Base-by-base conservation (phyloP, 176 grass and related monocot genomes). In the Eremochloa ophiuroides region DNA sequence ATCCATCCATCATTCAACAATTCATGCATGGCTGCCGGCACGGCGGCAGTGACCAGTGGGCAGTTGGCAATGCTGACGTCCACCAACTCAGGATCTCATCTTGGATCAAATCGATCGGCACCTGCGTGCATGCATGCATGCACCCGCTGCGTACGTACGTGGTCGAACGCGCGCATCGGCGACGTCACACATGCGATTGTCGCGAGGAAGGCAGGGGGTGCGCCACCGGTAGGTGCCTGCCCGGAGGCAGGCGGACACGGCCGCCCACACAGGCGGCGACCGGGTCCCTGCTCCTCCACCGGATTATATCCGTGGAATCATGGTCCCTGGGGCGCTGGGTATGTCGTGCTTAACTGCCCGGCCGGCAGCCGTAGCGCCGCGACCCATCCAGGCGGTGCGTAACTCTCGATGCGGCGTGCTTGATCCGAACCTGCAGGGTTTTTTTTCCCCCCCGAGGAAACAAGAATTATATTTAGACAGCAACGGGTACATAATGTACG, bases 221-320 rank as follows among this genome's bases (percentile, higher is more conserved):
- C 18, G 46, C 65, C 30, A 22, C 0, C 33, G 83, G 39, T 85
- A 39, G 83, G 83, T 78, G 74, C 15, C 65, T 85, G 83, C 65
- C 65, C 83, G 74, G 74, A 37, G 38, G 82, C 82, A 60, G 83
- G 74, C 65, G 67, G 74, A 85, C 83, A 85, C 71, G 31, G 17
- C 33, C 61, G 50, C 18, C 79, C 77, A n/a, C 22, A 48, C 79
- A 59, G 38, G 67, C 67, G 67, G 13, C 67, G 78, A 48, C 69
- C 30, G 20, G 72, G 72, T 74, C 72, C 72, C 50, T 30, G 30
- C 23, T 2, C 26, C 16, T 31, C 75, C 26, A 58, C 38, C 25
- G 43, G 28, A 46, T 7, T 23, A 26, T 9, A 1, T n/a, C n/a
- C n/a, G n/a, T n/a, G n/a, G n/a, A n/a, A n/a, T n/a, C 9, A 29